Evolutionary conservation across 2,329 filamentous ascomycete species (phyloP).

Genomic region (Colletotrichum gloeosporioides): DNA sequence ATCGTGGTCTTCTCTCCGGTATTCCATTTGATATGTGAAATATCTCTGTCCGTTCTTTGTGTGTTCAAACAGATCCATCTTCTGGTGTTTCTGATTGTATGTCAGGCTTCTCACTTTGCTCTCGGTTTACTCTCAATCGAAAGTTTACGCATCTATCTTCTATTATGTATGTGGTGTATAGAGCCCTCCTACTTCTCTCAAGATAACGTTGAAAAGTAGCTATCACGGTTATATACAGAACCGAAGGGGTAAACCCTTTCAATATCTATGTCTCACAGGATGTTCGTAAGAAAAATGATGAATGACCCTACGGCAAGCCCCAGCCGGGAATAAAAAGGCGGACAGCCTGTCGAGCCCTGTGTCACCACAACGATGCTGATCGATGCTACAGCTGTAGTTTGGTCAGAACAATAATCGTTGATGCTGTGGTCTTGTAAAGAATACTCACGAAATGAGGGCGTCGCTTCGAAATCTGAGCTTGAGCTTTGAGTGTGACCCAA

Average conservation of each 20-base stretch:
- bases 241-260: rapidly evolving
- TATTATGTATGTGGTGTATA: not conserved
- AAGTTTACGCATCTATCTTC: rapidly evolving
- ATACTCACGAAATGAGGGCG: not conserved
- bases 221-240: not conserved
- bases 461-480: not conserved
- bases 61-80: not conserved
- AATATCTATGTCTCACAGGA: not conserved
- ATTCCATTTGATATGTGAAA: rapidly evolving
- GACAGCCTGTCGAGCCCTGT: not conserved
- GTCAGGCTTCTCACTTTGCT: not conserved
- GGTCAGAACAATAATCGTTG: not conserved
- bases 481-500: not conserved
- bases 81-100: not conserved
- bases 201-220: not conserved
- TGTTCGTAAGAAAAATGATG: not conserved
- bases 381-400: not conserved
- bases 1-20: not conserved
- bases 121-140: not conserved
- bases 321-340: not conserved
- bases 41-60: not conserved
- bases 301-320: not conserved
- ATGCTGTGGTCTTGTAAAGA: rapidly evolving
- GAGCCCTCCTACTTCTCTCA: not conserved
- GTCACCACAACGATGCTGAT: not conserved